Evolutionary conservation across 352 stramenopile genomes (phyloP).

Genomic region (Phytophthora pseudosyringae): DNA sequence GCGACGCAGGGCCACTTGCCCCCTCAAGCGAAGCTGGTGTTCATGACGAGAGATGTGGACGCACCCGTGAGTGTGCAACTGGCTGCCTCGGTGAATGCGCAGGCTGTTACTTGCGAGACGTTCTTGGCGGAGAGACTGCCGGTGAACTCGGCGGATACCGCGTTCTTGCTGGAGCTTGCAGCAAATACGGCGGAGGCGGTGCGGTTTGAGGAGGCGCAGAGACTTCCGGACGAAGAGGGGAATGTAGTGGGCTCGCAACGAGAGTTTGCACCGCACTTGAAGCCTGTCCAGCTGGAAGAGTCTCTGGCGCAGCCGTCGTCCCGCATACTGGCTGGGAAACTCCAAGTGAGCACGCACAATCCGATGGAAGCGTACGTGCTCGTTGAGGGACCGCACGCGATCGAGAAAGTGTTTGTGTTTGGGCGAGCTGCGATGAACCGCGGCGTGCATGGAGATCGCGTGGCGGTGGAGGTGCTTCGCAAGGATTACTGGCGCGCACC

Average conservation of each 20-base stretch:
- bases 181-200: conserved; percentile 68
- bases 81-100: conserved; percentile 40
- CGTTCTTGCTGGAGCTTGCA: conserved; percentile 64
- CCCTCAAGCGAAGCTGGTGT: conserved; percentile 46
- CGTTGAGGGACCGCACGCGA: conserved; percentile 45
- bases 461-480: conserved; percentile 93
- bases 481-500: conserved; percentile 78
- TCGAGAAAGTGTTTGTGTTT: conserved; percentile 76
- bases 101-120: conserved; percentile 63
- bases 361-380: conserved; percentile 77
- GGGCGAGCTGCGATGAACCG: conserved; percentile 94
- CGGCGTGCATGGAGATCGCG: conserved; percentile 97
- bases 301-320: conserved; percentile 34
- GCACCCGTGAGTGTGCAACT: conserved; percentile 49
- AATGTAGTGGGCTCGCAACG: conserved; percentile 19
- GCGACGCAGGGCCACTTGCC: conserved; percentile 45
- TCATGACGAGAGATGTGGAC: conserved; percentile 65
- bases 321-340: conserved; percentile 50
- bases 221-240: conserved; percentile 33
- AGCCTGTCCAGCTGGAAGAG: conserved; percentile 43
- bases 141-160: conserved; percentile 28
- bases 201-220: conserved; percentile 50
- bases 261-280: conserved; percentile 69
- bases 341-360: conserved; percentile 79
- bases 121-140: conserved; percentile 56